These are phyloP conservation scores for Blakeslea trispora DNA, from an alignment of 371 early-diverging fungal species.

Conservation along the genomic window DNA sequence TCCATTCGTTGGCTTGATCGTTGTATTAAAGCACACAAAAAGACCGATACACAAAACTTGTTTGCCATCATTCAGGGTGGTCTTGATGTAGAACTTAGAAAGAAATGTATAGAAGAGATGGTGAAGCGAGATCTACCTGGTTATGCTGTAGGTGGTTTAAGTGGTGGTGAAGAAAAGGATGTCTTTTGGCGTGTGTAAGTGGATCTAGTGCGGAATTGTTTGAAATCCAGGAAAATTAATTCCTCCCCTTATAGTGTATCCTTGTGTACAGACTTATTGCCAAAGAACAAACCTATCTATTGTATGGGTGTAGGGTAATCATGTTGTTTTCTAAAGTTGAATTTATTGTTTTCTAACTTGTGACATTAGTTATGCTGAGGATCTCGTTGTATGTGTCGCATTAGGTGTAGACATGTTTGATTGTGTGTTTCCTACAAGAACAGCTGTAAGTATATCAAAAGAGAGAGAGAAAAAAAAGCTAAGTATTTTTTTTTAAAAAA, in stretches of 20 bases:
- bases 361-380: slow-evolving; percentile 91
- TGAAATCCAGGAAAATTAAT: too few relatives aligned
- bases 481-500: too few relatives aligned
- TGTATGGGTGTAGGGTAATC: slow-evolving; percentile 97
- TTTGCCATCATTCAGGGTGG: slow-evolving; percentile 98
- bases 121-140: slow-evolving; percentile 88
- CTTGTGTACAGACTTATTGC: slow-evolving; percentile 83
- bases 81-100: slow-evolving; percentile 73
- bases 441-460: slow-evolving; percentile 68
- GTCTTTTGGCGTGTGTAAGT: slow-evolving; percentile 84
- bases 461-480: background rate
- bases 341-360: too few relatives aligned
- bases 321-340: background rate
- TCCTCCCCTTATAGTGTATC: too few relatives aligned
- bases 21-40: slow-evolving; percentile 81
- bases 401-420: slow-evolving; percentile 98
- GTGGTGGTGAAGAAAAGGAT: slow-evolving; percentile 96
- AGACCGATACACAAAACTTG: slow-evolving; percentile 80
- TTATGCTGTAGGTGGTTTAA: slow-evolving; percentile 94
- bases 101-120: slow-evolving; percentile 84
- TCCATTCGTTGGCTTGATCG: slow-evolving; percentile 96
- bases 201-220: background rate
- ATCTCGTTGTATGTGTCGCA: slow-evolving; percentile 91
- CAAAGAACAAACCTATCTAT: slow-evolving; percentile 88
- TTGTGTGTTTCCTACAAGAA: slow-evolving; percentile 97